Percentiles rank a stretch among this genome's conserved stretches.
These are phyloP conservation scores for Scleroderma citrinum DNA, from an alignment of 768 basidiomycete species.

Conservation along the genomic window DNA sequence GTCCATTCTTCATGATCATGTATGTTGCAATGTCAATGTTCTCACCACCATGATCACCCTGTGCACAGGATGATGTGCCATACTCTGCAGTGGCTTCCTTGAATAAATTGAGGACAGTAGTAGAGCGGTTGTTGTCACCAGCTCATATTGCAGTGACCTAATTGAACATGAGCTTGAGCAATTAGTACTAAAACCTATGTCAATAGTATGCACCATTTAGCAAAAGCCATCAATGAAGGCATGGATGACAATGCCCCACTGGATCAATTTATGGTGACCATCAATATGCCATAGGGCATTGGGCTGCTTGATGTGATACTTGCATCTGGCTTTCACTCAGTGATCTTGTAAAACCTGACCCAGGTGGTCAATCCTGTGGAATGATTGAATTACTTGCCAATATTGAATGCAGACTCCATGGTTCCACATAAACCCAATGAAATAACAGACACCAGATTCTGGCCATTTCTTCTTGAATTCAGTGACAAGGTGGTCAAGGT, in stretches of 20 bases:
- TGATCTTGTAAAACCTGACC: conserved; percentile 2
- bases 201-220: conserved; percentile 11
- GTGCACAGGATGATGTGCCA: conserved; percentile 17
- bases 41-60: conserved; percentile 36
- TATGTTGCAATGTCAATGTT: conserved; percentile 28
- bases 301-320: conserved; percentile 11
- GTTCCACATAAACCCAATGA: conserved; percentile 24
- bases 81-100: neutral
- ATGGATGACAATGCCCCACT: conserved; percentile 23
- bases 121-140: conserved; percentile 31
- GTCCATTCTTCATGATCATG: conserved; percentile 13
- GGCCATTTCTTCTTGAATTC: too few species aligned
- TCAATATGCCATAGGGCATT: conserved; percentile 22
- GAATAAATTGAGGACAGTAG: neutral
- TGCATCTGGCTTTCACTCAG: neutral
- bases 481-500: too few species aligned
- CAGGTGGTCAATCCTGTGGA: conserved; percentile 10
- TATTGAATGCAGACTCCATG: conserved; percentile 22
- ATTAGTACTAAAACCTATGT: neutral
- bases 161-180: conserved; percentile 2
- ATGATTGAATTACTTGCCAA: conserved; percentile 17
- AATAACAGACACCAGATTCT: conserved; percentile 23
- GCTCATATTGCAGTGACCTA: conserved; percentile 27
- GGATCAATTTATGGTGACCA: conserved; percentile 26
- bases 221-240: conserved; percentile 25